phyloP scores from a whole-genome alignment of 208 protist species.

The Tritrichomonas musculus region DNA sequence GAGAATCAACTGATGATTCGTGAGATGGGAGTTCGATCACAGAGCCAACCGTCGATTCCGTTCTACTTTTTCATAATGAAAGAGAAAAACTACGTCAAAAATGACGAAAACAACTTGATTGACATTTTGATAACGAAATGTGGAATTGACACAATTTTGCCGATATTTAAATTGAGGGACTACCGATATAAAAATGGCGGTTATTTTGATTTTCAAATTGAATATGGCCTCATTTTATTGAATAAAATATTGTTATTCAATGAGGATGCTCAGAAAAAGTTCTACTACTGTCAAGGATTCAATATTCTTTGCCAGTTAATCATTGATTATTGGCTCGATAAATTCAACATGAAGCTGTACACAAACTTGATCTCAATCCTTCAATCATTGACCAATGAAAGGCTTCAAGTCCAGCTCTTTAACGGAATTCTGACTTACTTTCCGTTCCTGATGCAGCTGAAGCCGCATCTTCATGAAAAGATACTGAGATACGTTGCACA shows the following conservation, averaged over 20 bases:
- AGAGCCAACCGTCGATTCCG: no score
- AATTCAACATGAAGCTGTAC: neutral
- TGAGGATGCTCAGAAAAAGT: neutral
- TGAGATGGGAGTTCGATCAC: no score
- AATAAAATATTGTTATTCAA: neutral
- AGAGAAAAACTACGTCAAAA: no score
- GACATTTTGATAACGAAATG: no score
- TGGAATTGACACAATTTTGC: no score
- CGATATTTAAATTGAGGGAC: no score
- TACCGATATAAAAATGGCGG: no score
- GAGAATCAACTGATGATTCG: no score
- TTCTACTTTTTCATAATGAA: no score
- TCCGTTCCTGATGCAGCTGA: neutral
- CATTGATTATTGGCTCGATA: neutral
- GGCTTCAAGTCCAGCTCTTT: neutral
- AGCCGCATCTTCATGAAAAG: neutral
- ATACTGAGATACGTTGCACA: neutral
- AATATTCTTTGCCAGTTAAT: neutral
- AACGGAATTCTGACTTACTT: neutral
- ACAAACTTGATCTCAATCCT: neutral
- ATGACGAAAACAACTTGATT: no score
- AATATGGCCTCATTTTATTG: no score
- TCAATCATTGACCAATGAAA: neutral
- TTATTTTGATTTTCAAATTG: no score
- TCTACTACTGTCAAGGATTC: neutral